phyloP scores from a whole-genome alignment of 2,329 filamentous ascomycete species.

The Ascochyta fabae region DNA sequence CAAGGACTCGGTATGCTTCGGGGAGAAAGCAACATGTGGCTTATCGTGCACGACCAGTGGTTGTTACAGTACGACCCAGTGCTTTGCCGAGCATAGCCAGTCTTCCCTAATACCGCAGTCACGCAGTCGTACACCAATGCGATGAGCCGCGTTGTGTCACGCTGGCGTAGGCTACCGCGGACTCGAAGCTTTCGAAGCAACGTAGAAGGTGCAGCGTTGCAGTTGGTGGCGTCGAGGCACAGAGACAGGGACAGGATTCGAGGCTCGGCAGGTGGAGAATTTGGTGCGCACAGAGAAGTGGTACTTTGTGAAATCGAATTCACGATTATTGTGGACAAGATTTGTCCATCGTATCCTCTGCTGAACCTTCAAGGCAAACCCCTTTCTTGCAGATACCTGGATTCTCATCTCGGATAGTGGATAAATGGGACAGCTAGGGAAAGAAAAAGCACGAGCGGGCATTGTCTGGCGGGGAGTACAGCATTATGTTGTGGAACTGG shows the following conservation, averaged over 20 bases:
- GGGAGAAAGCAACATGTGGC: conserved; percentile 14
- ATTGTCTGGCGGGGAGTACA: not conserved
- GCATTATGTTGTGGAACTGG: conserved; percentile 3
- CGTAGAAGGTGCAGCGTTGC: conserved; percentile 16
- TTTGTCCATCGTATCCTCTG: too few species aligned
- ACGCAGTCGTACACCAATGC: conserved; percentile 4
- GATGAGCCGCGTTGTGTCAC: conserved; percentile 6
- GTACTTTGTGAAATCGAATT: not conserved
- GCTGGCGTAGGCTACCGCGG: conserved; percentile 2
- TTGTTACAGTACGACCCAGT: conserved; percentile 9
- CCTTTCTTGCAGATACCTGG: not conserved
- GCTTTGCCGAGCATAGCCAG: not conserved
- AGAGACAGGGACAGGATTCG: not conserved
- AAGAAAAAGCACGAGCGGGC: not conserved
- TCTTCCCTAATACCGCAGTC: not conserved
- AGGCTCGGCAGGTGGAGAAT: not conserved
- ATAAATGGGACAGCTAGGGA: not conserved
- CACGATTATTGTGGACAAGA: not conserved
- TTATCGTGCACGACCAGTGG: conserved; percentile 7
- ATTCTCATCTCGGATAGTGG: not conserved
- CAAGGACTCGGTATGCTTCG: conserved; percentile 1
- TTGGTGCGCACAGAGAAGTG: not conserved
- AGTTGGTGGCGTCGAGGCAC: not conserved
- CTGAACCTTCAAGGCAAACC: not conserved
- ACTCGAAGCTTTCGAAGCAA: conserved; percentile 16